phyloP scores from a whole-genome alignment of 2,329 filamentous ascomycete genomes.

The Aspergillus thermomutatus region DNA sequence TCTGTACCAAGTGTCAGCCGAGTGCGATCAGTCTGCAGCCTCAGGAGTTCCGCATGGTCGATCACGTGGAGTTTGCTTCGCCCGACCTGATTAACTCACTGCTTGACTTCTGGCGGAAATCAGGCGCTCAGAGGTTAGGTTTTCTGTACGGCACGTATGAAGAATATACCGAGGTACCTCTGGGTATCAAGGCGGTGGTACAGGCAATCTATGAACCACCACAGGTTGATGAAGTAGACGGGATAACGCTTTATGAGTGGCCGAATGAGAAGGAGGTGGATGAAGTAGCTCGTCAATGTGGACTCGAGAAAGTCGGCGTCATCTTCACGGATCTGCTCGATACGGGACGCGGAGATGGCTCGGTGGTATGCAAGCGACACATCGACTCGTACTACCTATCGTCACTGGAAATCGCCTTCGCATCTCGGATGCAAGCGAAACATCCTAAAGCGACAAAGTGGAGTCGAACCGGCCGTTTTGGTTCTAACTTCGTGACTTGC shows the following conservation, averaged over 20 bases:
- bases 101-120: conserved; percentile 86
- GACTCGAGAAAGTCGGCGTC: conserved; percentile 82
- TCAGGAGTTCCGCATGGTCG: conserved; percentile 92
- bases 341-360: conserved; percentile 74
- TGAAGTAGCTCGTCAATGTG: conserved; percentile 75
- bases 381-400: conserved; percentile 93
- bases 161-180: conserved; percentile 86
- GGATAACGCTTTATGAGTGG: conserved; percentile 81
- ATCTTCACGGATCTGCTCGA: conserved; percentile 93
- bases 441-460: conserved; percentile 91
- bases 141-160: conserved; percentile 89
- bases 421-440: conserved; percentile 80
- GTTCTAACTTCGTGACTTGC: conserved; percentile 96
- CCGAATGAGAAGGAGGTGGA: conserved; percentile 79
- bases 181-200: conserved; percentile 92
- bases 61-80: conserved; percentile 93
- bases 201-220: conserved; percentile 97
- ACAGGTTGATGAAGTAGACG: conserved; percentile 83
- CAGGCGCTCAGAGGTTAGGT: conserved; percentile 78
- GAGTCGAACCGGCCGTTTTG: conserved; percentile 91
- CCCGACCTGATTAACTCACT: conserved; percentile 82
- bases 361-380: conserved; percentile 91
- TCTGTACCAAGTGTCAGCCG: conserved; percentile 97
- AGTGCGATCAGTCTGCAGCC: conserved; percentile 94
- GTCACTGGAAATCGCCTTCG: conserved; percentile 87